These are phyloP conservation scores for Zymoseptoria tritici DNA, from an alignment of 2,329 filamentous ascomycete species.

Conservation along the genomic window DNA sequence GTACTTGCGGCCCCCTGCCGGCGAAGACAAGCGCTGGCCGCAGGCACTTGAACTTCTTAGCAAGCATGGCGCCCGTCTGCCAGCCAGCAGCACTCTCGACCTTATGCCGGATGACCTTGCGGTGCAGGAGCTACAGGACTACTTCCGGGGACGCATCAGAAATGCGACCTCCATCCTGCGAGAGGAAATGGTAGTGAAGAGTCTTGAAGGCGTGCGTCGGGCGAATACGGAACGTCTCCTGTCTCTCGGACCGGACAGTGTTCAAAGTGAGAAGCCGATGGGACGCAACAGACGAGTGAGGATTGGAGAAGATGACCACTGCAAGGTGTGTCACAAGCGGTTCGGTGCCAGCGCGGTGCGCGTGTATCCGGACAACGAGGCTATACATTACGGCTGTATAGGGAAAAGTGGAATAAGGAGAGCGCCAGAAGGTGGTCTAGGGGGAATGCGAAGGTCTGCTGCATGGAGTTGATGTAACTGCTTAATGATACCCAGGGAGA, in stretches of 20 bases:
- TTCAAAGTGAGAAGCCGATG: slow-evolving; percentile 49
- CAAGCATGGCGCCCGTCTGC: slow-evolving; percentile 83
- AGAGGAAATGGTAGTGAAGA: slow-evolving; percentile 68
- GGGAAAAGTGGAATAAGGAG: slow-evolving; percentile 15
- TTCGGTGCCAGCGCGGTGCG: slow-evolving; percentile 86
- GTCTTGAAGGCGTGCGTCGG: slow-evolving; percentile 69
- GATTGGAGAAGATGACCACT: slow-evolving; percentile 80
- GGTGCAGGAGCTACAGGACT: slow-evolving; percentile 72
- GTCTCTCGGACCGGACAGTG: slow-evolving; percentile 63
- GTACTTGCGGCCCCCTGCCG: slow-evolving; percentile 74
- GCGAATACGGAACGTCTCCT: slow-evolving; percentile 68
- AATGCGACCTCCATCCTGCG: slow-evolving; percentile 76
- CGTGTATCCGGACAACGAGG: slow-evolving; percentile 64
- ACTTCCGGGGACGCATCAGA: slow-evolving; percentile 86
- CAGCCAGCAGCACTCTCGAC: slow-evolving; percentile 75
- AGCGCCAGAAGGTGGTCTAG: slow-evolving; percentile 7
- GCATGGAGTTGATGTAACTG: slow-evolving; percentile 6
- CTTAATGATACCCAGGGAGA: background rate
- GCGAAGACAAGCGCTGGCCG: slow-evolving; percentile 55
- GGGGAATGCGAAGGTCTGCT: slow-evolving; percentile 6
- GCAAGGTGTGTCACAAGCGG: slow-evolving; percentile 86
- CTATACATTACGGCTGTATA: slow-evolving; percentile 45
- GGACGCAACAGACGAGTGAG: slow-evolving; percentile 62
- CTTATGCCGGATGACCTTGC: slow-evolving; percentile 77
- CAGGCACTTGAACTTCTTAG: slow-evolving; percentile 84